Evolutionary conservation across 257 asterid species (phyloP).

Genomic region (Gentiana macrophylla): DNA sequence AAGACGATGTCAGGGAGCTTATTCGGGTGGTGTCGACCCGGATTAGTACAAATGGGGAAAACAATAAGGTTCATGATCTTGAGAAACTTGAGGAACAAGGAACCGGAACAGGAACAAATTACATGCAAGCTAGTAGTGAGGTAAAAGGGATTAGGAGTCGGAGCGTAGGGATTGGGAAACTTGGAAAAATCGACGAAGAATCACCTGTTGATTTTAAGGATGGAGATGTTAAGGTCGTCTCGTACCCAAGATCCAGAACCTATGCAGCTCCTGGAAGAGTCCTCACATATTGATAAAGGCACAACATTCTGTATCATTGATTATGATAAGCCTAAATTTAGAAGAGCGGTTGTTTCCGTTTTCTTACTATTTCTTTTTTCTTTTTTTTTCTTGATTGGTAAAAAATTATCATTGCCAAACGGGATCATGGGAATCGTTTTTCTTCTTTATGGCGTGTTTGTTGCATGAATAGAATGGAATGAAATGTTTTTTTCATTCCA

Average conservation of each 20-base stretch:
- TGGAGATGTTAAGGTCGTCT: slow-evolving; percentile 14
- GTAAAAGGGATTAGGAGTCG: slow-evolving; percentile 23
- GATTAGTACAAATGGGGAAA: neutral
- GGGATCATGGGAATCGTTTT: no score
- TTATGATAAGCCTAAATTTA: no score
- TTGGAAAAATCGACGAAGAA: slow-evolving; percentile 55
- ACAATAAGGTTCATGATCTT: neutral
- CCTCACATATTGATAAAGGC: no score
- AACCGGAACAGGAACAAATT: no score
- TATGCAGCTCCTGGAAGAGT: neutral
- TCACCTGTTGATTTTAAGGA: slow-evolving; percentile 36
- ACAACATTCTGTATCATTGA: no score
- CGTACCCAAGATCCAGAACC: slow-evolving; percentile 12
- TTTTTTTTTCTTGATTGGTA: no score
- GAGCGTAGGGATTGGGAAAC: slow-evolving; percentile 42
- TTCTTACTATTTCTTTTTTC: no score
- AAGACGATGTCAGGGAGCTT: slow-evolving; percentile 3
- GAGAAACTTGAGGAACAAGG: neutral
- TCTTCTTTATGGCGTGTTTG: no score
- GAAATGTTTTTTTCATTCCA: no score
- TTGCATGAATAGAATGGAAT: no score
- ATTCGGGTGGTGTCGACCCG: slow-evolving; percentile 11
- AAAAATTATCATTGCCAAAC: no score
- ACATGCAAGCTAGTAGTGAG: neutral
- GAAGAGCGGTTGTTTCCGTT: no score